phyloP scores from a whole-genome alignment of 1,284 basidiomycete species.

The Boletus smithii region DNA sequence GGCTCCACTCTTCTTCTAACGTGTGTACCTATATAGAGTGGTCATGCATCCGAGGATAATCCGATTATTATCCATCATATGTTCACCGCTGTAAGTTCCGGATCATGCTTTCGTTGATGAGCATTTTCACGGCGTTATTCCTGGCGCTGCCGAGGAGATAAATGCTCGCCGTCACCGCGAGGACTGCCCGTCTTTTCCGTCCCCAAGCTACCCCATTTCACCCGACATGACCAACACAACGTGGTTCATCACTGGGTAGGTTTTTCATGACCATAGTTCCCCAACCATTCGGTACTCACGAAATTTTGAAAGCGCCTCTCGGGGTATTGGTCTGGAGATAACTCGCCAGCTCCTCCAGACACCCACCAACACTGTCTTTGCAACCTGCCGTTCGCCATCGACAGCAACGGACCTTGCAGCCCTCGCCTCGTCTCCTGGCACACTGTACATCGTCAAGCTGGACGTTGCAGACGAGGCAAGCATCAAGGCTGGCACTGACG shows the following conservation, averaged over 20 bases:
- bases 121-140: background rate
- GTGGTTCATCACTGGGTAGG: constrained; percentile 11
- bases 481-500: constrained; percentile 28
- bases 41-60: background rate
- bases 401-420: constrained; percentile 29
- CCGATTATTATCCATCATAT: background rate
- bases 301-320: constrained; percentile 31
- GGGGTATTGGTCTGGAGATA: constrained; percentile 42
- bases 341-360: constrained; percentile 35
- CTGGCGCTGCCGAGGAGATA: background rate
- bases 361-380: constrained; percentile 37
- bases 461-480: constrained; percentile 34
- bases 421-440: constrained; percentile 26
- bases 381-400: constrained; percentile 37
- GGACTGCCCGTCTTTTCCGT: background rate
- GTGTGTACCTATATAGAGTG: background rate
- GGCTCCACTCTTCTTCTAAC: too few species aligned
- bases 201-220: background rate
- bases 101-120: background rate
- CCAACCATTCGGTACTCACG: background rate
- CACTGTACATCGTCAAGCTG: constrained; percentile 35
- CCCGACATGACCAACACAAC: background rate
- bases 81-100: background rate
- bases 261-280: too few species aligned
- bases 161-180: background rate